A percentile compares a stretch with the other conserved stretches of the same genome.
Evolutionary conservation across 2,329 filamentous ascomycete genomes (phyloP).

Genomic region (Colletotrichum gigasporum): DNA sequence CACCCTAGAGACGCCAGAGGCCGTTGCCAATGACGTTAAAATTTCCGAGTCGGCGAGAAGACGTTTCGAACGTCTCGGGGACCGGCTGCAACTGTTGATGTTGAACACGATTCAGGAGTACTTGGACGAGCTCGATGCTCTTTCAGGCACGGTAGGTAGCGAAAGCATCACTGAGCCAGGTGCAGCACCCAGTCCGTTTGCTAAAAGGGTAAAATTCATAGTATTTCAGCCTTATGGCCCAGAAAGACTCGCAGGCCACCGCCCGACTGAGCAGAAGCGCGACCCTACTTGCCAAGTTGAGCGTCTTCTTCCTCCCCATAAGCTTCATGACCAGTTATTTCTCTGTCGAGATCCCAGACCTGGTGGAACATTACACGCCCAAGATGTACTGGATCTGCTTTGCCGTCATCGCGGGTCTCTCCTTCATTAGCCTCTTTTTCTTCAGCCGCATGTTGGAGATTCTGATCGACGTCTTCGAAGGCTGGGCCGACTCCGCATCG

Average conservation of each 20-base stretch:
- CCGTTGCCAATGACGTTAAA: constrained; percentile 36
- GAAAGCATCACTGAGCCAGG: neutral
- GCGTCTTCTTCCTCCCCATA: constrained; percentile 79
- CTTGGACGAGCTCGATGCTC: constrained; percentile 74
- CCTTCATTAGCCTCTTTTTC: constrained; percentile 66
- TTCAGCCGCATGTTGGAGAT: constrained; percentile 57
- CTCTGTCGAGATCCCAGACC: constrained; percentile 69
- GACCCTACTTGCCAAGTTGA: constrained; percentile 77
- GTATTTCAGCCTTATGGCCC: constrained; percentile 82
- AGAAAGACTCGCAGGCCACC: constrained; percentile 78
- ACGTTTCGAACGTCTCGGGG: constrained; percentile 67
- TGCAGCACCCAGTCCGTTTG: neutral
- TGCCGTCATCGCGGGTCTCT: constrained; percentile 68
- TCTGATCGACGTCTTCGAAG: constrained; percentile 55
- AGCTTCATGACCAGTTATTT: constrained; percentile 81
- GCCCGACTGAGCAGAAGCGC: constrained; percentile 77
- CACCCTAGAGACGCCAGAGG: neutral
- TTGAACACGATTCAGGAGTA: constrained; percentile 70
- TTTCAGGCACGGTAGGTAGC: constrained; percentile 70
- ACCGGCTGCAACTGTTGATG: constrained; percentile 68
- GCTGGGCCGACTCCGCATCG: constrained; percentile 36
- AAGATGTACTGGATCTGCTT: constrained; percentile 76
- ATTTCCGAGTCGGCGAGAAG: constrained; percentile 58
- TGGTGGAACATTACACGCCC: constrained; percentile 65
- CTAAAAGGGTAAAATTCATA: constrained; percentile 42